phyloP scores from a whole-genome alignment of 106 monocot species.

The Gastrodia elata region DNA sequence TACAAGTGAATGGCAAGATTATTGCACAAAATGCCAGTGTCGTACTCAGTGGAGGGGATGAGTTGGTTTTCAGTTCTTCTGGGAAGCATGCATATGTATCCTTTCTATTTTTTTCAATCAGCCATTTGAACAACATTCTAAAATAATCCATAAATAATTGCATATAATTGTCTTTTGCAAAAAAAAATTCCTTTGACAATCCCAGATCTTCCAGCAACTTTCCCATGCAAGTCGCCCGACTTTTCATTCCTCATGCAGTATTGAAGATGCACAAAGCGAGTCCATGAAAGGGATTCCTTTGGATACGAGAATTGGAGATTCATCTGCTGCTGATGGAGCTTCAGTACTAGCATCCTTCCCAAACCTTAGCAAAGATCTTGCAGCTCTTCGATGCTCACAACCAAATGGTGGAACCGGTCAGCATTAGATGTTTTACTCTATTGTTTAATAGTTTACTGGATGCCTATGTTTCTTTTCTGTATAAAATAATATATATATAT shows the following conservation, averaged over 20 bases:
- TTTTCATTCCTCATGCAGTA: constrained; percentile 26
- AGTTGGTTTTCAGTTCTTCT: constrained; percentile 69
- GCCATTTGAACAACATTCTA: background rate
- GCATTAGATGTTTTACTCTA: constrained; percentile 10
- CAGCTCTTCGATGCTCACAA: constrained; percentile 28
- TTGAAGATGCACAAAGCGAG: constrained; percentile 24
- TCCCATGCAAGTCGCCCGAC: constrained; percentile 18
- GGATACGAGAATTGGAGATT: constrained; percentile 45
- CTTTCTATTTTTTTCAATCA: constrained; percentile 21
- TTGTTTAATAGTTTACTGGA: constrained; percentile 11
- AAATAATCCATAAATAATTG: background rate
- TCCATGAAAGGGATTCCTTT: constrained; percentile 36
- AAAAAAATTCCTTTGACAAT: constrained; percentile 22
- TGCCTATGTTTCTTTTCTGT: constrained; percentile 6
- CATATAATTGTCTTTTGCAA: background rate
- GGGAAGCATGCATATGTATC: constrained; percentile 97
- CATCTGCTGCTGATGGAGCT: constrained; percentile 64
- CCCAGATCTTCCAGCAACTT: constrained; percentile 66
- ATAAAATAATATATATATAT: background rate
- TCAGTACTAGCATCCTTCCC: constrained; percentile 70
- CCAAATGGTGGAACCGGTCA: constrained; percentile 63
- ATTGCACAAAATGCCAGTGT: constrained; percentile 54
- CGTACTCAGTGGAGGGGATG: constrained; percentile 71
- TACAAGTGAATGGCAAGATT: constrained; percentile 84
- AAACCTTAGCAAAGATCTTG: constrained; percentile 42